Evolutionary conservation across 305 asterid genomes (phyloP).

Genomic region (Andrographis paniculata): DNA sequence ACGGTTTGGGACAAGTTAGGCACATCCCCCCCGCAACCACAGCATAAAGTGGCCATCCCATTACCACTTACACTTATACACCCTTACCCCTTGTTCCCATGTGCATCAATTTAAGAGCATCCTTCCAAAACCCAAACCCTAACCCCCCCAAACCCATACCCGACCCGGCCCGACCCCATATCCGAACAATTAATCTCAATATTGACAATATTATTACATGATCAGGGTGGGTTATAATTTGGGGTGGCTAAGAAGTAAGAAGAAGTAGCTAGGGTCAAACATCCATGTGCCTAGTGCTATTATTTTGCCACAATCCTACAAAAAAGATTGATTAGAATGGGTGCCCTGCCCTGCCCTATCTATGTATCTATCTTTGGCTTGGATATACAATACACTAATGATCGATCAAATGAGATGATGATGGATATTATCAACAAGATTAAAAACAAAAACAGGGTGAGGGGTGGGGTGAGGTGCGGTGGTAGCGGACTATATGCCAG

Average conservation of each 20-base stretch:
- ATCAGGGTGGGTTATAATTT: not conserved
- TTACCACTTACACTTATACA: too few relatives aligned
- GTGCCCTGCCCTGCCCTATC: too few relatives aligned
- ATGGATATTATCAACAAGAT: too few relatives aligned
- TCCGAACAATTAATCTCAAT: not conserved
- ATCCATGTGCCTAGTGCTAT: constrained; percentile 39
- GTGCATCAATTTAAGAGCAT: constrained; percentile 60
- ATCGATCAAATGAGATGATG: too few relatives aligned
- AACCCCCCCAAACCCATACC: not conserved
- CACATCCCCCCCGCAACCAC: constrained; percentile 39
- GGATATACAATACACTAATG: too few relatives aligned
- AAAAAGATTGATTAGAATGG: not conserved
- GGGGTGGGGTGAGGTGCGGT: too few relatives aligned
- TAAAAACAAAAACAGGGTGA: too few relatives aligned
- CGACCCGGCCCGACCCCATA: not conserved
- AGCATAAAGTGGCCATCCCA: constrained; percentile 44
- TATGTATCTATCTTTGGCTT: too few relatives aligned
- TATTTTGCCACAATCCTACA: constrained; percentile 2
- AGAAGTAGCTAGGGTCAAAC: constrained; percentile 37
- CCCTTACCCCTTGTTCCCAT: constrained; percentile 77
- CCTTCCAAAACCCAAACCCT: constrained; percentile 55
- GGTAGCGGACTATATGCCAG: too few relatives aligned
- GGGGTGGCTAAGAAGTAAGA: not conserved
- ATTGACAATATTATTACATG: too few relatives aligned
- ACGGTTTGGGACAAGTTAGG: constrained; percentile 51